Percentiles rank a stretch among this genome's conserved stretches.
Evolutionary conservation across 345 rosid species (phyloP).

Genomic region (Clausena lansium): DNA sequence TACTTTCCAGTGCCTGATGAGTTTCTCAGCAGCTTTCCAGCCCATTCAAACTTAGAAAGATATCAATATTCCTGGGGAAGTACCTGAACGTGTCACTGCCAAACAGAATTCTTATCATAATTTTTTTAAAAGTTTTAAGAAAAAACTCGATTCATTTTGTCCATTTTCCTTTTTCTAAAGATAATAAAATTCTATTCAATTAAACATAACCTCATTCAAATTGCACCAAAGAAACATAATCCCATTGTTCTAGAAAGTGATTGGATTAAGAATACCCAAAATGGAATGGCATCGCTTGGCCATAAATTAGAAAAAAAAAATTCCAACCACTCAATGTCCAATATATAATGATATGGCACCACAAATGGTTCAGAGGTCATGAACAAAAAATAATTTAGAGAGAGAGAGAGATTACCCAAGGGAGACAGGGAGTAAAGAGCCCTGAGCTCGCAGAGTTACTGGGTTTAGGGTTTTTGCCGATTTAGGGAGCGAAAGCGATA

Average conservation of each 20-base stretch:
- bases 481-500: fast-evolving
- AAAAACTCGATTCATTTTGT: too few relatives aligned
- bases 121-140: neutral
- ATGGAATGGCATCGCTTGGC: too few relatives aligned
- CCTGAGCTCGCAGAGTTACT: neutral
- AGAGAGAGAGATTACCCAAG: neutral
- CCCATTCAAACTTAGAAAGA: constrained; percentile 49
- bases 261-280: neutral
- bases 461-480: constrained; percentile 9
- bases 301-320: too few relatives aligned
- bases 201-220: neutral
- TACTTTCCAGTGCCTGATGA: constrained; percentile 93
- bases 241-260: too few relatives aligned
- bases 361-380: neutral
- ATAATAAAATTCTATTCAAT: neutral
- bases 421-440: neutral
- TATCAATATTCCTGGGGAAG: neutral
- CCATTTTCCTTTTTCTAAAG: neutral
- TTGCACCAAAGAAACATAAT: neutral
- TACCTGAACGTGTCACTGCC: neutral
- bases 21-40: constrained; percentile 99
- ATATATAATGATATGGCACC: neutral
- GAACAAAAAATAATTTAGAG: neutral
- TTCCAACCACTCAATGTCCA: neutral
- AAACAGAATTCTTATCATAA: neutral